Evolutionary conservation across 2,329 filamentous ascomycete genomes (phyloP), one percentile per base, ranked within the genome.

Genomic region (Fusarium longipes): DNA sequence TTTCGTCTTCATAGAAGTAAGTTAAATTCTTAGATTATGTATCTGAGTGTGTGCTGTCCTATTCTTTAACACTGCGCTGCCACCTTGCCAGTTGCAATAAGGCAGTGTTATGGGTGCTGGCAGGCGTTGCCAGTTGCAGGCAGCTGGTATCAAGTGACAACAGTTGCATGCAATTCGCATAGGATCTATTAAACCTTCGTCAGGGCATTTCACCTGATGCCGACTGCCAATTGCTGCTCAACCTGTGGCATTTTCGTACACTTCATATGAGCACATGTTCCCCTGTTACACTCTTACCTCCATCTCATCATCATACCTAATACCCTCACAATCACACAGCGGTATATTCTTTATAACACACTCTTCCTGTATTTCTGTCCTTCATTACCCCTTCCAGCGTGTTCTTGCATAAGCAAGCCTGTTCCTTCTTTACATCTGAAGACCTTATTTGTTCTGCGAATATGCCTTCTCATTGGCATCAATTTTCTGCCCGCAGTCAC

Each of bases 1-100:
- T 79, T 79, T 61, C 77, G 78, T 18, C 68, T 79, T 4, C 77
- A 79, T 50, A 73, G 77, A 67, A 74, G 78, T 79, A 58, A 78
- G 78, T 77, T 17, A 29, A 25, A 27, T 22, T 32, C 5, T 35
- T 17, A 22, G 25, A 40, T 29, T 22, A 18, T 20, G n/a, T 24
- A 9, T 40, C 22, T 49, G 20, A 45, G 38, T 44, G 14, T 18
- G 14, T 32, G 14, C n/a, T 27, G 8, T 35, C 33, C 43, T 47
- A 32, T 12, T 22, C 18, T 44, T 12, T 45, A 33, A 24, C 14
- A 45, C 17, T 45, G 32, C n/a, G 29, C 17, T 33, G 29, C 51
- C 52, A 29, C 27, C 30, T 47, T 54, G 11, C 20, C 20, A 14
- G 22, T 29, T 57, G 25, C 33, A 15, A 24, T n/a, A 24, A 39